Evolutionary conservation across 768 basidiomycete species (phyloP).

Genomic region (Tylopilus cervinicoccineus): DNA sequence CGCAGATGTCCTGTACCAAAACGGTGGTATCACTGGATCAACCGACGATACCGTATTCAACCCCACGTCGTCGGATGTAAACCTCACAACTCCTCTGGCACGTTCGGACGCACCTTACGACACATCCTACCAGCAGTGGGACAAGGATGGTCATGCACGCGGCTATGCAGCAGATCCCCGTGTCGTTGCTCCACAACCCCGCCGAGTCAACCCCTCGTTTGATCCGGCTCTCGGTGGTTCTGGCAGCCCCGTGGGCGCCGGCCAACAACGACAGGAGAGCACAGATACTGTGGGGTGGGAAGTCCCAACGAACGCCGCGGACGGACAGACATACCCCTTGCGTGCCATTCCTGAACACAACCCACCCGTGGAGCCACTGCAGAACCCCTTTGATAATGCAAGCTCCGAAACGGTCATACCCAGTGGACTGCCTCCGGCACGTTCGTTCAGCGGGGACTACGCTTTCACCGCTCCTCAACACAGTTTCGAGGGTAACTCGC

Average conservation of each 20-base stretch:
- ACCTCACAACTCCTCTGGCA: constrained; percentile 30
- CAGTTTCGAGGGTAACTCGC: constrained; percentile 17
- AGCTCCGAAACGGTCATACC: constrained; percentile 20
- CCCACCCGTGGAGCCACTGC: constrained; percentile 7
- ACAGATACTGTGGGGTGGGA: constrained; percentile 31
- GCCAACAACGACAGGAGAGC: constrained; percentile 23
- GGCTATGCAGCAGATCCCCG: constrained; percentile 44
- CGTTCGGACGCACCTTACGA: constrained; percentile 32
- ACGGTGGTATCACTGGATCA: constrained; percentile 27
- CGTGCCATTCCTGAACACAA: constrained; percentile 15
- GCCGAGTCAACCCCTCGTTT: constrained; percentile 19
- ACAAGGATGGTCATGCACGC: constrained; percentile 43
- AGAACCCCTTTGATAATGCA: constrained; percentile 25
- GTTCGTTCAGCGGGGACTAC: constrained; percentile 16
- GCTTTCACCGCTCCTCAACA: constrained; percentile 24
- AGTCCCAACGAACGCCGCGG: constrained; percentile 23
- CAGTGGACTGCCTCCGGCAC: constrained; percentile 5
- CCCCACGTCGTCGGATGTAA: constrained; percentile 38
- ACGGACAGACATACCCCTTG: constrained; percentile 24
- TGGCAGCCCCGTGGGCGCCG: constrained; percentile 11
- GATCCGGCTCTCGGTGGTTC: constrained; percentile 10
- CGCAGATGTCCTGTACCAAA: constrained; percentile 31
- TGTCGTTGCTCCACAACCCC: constrained; percentile 51
- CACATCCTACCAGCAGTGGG: constrained; percentile 47
- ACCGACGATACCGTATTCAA: constrained; percentile 34